phyloP scores from a whole-genome alignment of 2,329 filamentous ascomycete genomes.

The Septoria petroselini region DNA sequence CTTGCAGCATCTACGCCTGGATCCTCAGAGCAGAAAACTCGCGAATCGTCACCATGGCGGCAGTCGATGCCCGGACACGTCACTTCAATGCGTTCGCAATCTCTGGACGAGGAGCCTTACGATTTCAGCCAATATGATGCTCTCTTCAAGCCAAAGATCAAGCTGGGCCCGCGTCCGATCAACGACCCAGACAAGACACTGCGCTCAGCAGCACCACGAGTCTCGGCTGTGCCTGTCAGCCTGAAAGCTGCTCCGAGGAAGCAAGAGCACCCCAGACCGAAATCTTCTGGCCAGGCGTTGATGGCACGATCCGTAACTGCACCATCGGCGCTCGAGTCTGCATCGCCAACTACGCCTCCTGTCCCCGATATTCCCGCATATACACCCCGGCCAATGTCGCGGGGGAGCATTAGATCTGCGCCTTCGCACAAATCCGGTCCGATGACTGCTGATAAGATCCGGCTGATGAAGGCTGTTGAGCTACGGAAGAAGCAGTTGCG shows the following conservation, averaged over 20 bases:
- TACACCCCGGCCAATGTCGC: constrained; percentile 36
- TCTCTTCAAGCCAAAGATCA: constrained; percentile 70
- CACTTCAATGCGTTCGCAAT: constrained; percentile 13
- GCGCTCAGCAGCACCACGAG: constrained; percentile 59
- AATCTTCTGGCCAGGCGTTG: constrained; percentile 34
- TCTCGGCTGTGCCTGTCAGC: constrained; percentile 32
- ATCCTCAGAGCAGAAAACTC: constrained; percentile 1
- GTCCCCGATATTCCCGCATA: constrained; percentile 38
- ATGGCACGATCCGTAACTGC: constrained; percentile 15
- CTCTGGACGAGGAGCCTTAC: constrained; percentile 45
- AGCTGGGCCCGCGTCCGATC: constrained; percentile 81
- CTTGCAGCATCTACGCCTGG: background rate
- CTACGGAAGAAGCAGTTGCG: constrained; percentile 75
- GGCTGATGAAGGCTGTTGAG: constrained; percentile 92
- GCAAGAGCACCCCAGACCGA: constrained; percentile 36
- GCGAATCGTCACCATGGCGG: constrained; percentile 5
- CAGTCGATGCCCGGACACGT: constrained; percentile 2
- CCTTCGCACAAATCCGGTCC: constrained; percentile 40
- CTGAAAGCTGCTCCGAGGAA: constrained; percentile 31
- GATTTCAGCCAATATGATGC: constrained; percentile 47
- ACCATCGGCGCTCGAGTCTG: constrained; percentile 8
- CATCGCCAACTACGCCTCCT: constrained; percentile 34
- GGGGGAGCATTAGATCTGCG: constrained; percentile 44
- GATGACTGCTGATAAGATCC: constrained; percentile 83
- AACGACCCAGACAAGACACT: constrained; percentile 37